These are phyloP conservation scores for Penicillium sp. DNA, from an alignment of 2,329 filamentous ascomycete genomes.

Conservation along the genomic window DNA sequence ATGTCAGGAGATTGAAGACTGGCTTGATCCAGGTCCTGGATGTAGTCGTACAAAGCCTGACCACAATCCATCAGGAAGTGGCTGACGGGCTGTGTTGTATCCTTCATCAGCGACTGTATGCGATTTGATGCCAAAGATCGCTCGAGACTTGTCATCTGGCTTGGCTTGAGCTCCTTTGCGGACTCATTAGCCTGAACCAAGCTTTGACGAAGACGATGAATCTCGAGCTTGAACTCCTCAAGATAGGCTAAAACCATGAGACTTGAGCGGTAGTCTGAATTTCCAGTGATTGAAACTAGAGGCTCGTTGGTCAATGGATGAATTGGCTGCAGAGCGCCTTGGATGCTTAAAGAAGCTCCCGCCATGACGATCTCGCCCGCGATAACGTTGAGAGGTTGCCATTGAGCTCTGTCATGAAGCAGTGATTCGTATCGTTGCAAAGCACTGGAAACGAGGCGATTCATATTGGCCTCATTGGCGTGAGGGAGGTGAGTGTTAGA, in stretches of 20 bases:
- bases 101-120: slow-evolving; percentile 43
- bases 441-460: slow-evolving; percentile 17
- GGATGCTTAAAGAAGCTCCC: slow-evolving; percentile 26
- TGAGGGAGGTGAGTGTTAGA: slow-evolving; percentile 23
- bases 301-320: slow-evolving; percentile 45
- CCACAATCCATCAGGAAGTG: slow-evolving; percentile 40
- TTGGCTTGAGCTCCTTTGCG: slow-evolving; percentile 38
- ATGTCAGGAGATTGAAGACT: slow-evolving; percentile 26
- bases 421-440: slow-evolving; percentile 34
- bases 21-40: slow-evolving; percentile 31
- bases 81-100: slow-evolving; percentile 42
- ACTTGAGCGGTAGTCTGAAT: slow-evolving; percentile 20
- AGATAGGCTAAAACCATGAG: slow-evolving; percentile 34
- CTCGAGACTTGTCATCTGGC: slow-evolving; percentile 43
- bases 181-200: slow-evolving; percentile 34
- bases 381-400: slow-evolving; percentile 28
- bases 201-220: slow-evolving; percentile 36
- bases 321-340: slow-evolving; percentile 32
- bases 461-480: slow-evolving; percentile 4
- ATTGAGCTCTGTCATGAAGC: slow-evolving; percentile 31
- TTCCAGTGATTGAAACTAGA: slow-evolving; percentile 28
- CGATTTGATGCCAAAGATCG: slow-evolving; percentile 42
- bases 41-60: slow-evolving; percentile 36
- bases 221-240: slow-evolving; percentile 39
- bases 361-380: slow-evolving; percentile 25